Conservation (phyloP, 1,284 basidiomycete genomes). For the Bondarzewia mesenterica region DNA sequence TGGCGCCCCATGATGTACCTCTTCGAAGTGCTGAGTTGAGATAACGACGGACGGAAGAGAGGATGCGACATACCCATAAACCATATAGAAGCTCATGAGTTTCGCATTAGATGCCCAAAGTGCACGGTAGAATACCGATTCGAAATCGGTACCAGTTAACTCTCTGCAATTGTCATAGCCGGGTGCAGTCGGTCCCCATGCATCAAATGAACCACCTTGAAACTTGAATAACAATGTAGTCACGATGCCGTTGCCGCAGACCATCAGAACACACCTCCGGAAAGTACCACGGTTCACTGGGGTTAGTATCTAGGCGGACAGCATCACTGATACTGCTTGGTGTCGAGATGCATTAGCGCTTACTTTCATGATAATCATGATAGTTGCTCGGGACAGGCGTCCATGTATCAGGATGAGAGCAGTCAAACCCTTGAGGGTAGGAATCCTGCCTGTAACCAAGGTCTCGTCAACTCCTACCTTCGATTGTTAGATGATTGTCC, state of each 20-base stretch:
- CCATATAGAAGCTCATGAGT: conserved; percentile 73
- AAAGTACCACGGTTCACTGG: conserved; percentile 55
- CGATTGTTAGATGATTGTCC: conserved; percentile 4
- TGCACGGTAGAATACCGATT: conserved; percentile 67
- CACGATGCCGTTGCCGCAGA: background rate
- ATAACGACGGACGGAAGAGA: conserved; percentile 3
- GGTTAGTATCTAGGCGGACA: conserved; percentile 27
- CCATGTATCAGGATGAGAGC: conserved; percentile 58
- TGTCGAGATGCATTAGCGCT: background rate
- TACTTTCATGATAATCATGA: conserved; percentile 43
- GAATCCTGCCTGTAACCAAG: conserved; percentile 44
- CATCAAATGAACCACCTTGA: conserved; percentile 67
- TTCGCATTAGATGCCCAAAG: conserved; percentile 75
- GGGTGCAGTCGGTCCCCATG: conserved; percentile 62
- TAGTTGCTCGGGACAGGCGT: conserved; percentile 47
- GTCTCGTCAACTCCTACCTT: background rate
- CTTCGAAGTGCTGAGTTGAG: conserved; percentile 32
- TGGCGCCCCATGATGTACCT: conserved; percentile 72
- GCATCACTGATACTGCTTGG: background rate
- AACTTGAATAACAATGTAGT: conserved; percentile 27
- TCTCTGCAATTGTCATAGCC: conserved; percentile 43
- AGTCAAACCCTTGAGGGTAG: conserved; percentile 70
- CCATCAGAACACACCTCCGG: conserved; percentile 34
- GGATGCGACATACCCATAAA: conserved; percentile 47
- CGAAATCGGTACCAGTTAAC: conserved; percentile 62